Base-by-base conservation (phyloP, 2,329 filamentous ascomycete genomes). In the Claviceps spartinae region DNA sequence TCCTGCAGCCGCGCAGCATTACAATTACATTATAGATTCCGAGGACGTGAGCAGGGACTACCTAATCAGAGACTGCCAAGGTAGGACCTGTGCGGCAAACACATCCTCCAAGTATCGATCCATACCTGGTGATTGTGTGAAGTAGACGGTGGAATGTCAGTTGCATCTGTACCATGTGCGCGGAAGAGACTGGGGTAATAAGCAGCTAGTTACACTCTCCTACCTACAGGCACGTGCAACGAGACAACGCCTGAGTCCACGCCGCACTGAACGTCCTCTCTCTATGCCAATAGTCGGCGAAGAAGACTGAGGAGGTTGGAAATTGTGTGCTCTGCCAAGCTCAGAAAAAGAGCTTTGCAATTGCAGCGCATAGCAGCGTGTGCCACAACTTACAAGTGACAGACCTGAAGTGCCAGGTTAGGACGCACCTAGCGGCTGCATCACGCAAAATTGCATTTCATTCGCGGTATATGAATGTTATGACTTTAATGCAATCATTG, bases 401-500 rank as follows among this genome's bases (percentile, higher is more conserved):
- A 24, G 24, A 22, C 1, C 18, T 9, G 20, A 42, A 41, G 5
- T 43, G 22, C 41, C 18, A 11, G 20, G 18, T 42, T 42, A n/a
- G n/a, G 40, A 18, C 11, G 20, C 18, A 20, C 41, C 18, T 11
- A 42, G 18, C 20, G 20, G 20, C 5, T 45, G 8, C 24, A 5
- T 9, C 22, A 34, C 30, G 30, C 30, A 14, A 41, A 45, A 5
- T 18, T 43, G 40, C 41, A 37, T 20, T 37, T 14, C n/a, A 37
- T 34, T 49, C 20, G 26, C 5, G 38, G 13, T 50, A 46, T 16
- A 46, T 46, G 49, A 46, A 50, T 50, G 42, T 45, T 38, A 47
- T 18, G 41, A 37, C 48, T 45, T 13, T 45, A 45, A 50, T 46
- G 49, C 49, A 50, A 45, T 50, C 34, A 22, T n/a, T 34, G 41